Percentiles rank a stretch among this genome's conserved stretches.
Evolutionary conservation across 768 basidiomycete genomes (phyloP).

Genomic region (Russula virescens): DNA sequence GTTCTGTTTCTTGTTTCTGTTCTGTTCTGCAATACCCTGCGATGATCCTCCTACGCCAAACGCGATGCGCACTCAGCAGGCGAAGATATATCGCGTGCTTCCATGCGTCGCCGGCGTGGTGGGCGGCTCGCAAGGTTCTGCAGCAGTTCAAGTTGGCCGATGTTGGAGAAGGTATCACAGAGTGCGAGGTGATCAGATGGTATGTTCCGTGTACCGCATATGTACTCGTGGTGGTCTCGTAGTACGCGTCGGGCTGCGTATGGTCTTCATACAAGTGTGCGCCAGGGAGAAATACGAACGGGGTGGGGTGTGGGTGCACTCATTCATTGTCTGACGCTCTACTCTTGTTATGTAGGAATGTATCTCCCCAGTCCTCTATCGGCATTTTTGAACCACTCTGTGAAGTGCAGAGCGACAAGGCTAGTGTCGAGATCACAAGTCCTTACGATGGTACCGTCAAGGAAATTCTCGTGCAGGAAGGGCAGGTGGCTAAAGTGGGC

Average conservation of each 20-base stretch:
- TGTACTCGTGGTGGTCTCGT: too few species aligned
- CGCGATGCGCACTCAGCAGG: constrained; percentile 4
- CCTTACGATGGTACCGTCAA: constrained; percentile 75
- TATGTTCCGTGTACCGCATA: constrained; percentile 33
- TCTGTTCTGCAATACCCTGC: not conserved
- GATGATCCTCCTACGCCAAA: constrained; percentile 13
- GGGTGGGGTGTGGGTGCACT: not conserved
- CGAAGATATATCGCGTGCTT: constrained; percentile 26
- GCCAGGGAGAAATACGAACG: not conserved
- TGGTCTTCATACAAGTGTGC: not conserved
- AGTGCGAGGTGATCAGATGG: constrained; percentile 88
- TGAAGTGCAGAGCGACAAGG: constrained; percentile 88
- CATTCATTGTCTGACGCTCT: constrained; percentile 1
- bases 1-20: too few species aligned
- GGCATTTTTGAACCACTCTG: constrained; percentile 68
- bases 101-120: constrained; percentile 33
- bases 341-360: constrained; percentile 44
- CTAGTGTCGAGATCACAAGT: constrained; percentile 85
- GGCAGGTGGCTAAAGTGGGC: constrained; percentile 81
- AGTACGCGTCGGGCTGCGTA: not conserved
- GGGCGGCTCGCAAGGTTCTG: constrained; percentile 34
- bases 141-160: constrained; percentile 74
- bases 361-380: constrained; percentile 46
- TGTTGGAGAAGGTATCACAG: constrained; percentile 88
- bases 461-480: constrained; percentile 70